A percentile compares a stretch with the other conserved stretches of the same genome.
These are phyloP conservation scores for Ophiostoma ips DNA, from an alignment of 2,329 filamentous ascomycete species.

Conservation along the genomic window DNA sequence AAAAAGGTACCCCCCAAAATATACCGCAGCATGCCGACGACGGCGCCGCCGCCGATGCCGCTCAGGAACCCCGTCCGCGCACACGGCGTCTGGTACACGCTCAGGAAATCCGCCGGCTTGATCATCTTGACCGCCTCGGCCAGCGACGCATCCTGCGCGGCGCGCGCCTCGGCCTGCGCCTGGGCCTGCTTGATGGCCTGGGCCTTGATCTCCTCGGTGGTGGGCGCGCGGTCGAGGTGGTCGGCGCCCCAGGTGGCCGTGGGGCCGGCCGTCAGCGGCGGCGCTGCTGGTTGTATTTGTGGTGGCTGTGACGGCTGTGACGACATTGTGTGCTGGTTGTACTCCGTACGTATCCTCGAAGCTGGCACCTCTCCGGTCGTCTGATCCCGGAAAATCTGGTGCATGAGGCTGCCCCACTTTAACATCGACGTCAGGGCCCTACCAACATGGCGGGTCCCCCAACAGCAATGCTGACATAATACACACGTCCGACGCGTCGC, in stretches of 20 bases:
- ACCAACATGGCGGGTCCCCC: not conserved
- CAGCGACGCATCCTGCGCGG: conserved; percentile 22
- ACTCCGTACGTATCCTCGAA: not conserved
- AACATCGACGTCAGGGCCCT: not conserved
- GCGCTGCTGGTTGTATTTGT: not conserved
- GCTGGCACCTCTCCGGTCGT: not conserved
- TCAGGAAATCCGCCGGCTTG: conserved; percentile 52
- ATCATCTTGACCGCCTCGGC: conserved; percentile 53
- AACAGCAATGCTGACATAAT: not conserved
- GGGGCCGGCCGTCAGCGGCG: conserved; percentile 5
- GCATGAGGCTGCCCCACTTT: not conserved
- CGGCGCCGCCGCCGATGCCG: conserved; percentile 69
- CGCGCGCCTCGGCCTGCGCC: not conserved
- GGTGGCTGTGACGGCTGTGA: not conserved
- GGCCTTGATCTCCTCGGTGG: conserved; percentile 22
- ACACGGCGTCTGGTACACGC: conserved; percentile 68
- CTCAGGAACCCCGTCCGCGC: conserved; percentile 69
- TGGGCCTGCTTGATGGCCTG: not conserved
- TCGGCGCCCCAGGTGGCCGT: conserved; percentile 14
- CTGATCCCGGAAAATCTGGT: not conserved
- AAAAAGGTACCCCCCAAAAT: conserved; percentile 59
- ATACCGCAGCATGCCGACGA: conserved; percentile 57
- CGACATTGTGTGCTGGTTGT: not conserved
- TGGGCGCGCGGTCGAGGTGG: conserved; percentile 13
- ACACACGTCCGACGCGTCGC: conserved; percentile 9